Conservation (phyloP, 495 filamentous ascomycete species). For the Entonaema liquescens region DNA sequence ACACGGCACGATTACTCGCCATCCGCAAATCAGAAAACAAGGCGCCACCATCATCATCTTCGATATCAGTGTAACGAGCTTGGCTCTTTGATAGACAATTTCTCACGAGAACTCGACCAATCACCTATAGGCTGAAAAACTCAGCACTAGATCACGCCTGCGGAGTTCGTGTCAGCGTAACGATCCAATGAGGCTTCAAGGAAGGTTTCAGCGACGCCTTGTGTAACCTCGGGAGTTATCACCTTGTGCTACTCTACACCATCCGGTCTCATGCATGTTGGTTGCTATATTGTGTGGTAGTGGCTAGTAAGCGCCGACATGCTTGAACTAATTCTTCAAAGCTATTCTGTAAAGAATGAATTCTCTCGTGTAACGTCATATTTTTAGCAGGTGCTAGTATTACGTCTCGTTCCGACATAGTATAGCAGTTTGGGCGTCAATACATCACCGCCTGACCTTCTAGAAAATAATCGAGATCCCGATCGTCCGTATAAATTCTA, state of each 20-base stretch:
- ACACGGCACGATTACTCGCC: too few relatives aligned
- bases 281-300: not conserved
- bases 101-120: not conserved
- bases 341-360: not conserved
- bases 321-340: not conserved
- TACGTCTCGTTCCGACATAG: not conserved
- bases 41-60: too few relatives aligned
- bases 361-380: not conserved
- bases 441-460: not conserved
- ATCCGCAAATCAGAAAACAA: too few relatives aligned
- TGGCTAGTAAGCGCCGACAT: not conserved
- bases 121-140: not conserved
- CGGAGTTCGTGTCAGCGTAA: not conserved
- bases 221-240: not conserved
- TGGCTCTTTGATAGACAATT: too few relatives aligned
- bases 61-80: too few relatives aligned
- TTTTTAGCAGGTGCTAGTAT: not conserved
- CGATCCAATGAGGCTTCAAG: not conserved
- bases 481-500: not conserved
- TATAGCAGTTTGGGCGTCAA: not conserved
- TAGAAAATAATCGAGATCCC: not conserved
- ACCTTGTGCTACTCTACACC: not conserved
- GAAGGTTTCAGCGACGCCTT: not conserved
- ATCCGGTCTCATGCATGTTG: too few relatives aligned
- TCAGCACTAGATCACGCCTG: not conserved